phyloP scores from a whole-genome alignment of 106 monocot species.

The Dendrobium chrysotoxum region DNA sequence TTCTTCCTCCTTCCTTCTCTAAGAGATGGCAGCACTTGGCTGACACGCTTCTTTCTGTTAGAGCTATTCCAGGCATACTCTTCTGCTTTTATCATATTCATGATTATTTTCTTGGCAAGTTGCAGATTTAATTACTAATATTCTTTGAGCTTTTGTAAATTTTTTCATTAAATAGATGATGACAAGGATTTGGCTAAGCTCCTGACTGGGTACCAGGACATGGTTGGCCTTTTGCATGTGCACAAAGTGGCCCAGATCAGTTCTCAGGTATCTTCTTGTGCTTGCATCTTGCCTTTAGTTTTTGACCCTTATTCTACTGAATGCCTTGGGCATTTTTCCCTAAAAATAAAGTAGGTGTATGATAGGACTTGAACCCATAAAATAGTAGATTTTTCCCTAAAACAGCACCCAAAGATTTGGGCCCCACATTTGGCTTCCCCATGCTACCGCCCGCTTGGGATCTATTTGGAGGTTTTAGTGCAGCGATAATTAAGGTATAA shows the following conservation, averaged over 20 bases:
- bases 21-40: conserved; percentile 99
- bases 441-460: too few species aligned
- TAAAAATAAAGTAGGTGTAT: too few species aligned
- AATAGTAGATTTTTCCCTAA: too few species aligned
- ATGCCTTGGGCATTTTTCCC: too few species aligned
- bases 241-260: conserved; percentile 86
- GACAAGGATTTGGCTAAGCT: conserved; percentile 86
- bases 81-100: conserved; percentile 1
- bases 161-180: conserved; percentile 51
- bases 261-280: conserved; percentile 45
- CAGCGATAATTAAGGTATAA: too few species aligned
- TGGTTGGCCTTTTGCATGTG: conserved; percentile 92
- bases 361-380: too few species aligned
- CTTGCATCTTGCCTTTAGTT: not conserved
- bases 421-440: too few species aligned
- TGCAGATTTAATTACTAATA: not conserved
- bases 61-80: conserved; percentile 69
- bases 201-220: conserved; percentile 94
- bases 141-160: not conserved
- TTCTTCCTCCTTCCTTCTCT: conserved; percentile 55
- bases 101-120: not conserved
- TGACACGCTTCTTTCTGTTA: conserved; percentile 80
- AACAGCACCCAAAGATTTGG: too few species aligned
- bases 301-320: too few species aligned
- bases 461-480: too few species aligned